Percentiles rank a stretch among this genome's conserved stretches.
phyloP scores from a whole-genome alignment of 805 yeast genomes.

The Cyberlindnera veronae region DNA sequence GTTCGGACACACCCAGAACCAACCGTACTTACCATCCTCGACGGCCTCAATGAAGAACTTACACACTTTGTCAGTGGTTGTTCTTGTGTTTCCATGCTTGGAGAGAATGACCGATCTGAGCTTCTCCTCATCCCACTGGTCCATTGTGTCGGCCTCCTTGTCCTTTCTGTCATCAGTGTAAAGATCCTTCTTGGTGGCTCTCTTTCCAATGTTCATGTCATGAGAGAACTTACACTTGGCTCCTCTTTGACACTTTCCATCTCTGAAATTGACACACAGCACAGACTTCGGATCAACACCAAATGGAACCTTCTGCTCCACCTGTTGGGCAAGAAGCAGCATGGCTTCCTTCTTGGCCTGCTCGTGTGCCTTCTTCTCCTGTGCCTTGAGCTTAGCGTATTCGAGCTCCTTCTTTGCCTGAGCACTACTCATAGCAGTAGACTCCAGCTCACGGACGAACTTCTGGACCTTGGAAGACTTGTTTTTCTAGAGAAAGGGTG shows the following conservation, averaged over 20 bases:
- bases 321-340: conserved; percentile 60
- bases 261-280: conserved; percentile 84
- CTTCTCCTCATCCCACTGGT: conserved; percentile 95
- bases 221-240: conserved; percentile 88
- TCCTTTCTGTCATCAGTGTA: conserved; percentile 79
- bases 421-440: conserved; percentile 48
- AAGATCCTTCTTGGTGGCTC: conserved; percentile 84
- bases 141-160: conserved; percentile 86
- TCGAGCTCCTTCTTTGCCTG: conserved; percentile 73
- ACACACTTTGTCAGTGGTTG: conserved; percentile 94
- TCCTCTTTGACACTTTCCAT: conserved; percentile 81
- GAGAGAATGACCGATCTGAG: conserved; percentile 80
- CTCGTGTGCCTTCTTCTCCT: conserved; percentile 88
- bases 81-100: conserved; percentile 90
- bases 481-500: conserved; percentile 47
- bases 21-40: conserved; percentile 95
- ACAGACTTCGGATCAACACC: conserved; percentile 97
- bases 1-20: conserved; percentile 98
- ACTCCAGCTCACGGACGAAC: conserved; percentile 63
- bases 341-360: conserved; percentile 86
- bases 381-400: conserved; percentile 59
- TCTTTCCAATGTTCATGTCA: conserved; percentile 80
- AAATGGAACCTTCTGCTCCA: conserved; percentile 86
- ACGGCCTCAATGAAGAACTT: conserved; percentile 94
- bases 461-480: conserved; percentile 88